phyloP scores from a whole-genome alignment of 352 stramenopile genomes.

The Globisporangium spiculum region DNA sequence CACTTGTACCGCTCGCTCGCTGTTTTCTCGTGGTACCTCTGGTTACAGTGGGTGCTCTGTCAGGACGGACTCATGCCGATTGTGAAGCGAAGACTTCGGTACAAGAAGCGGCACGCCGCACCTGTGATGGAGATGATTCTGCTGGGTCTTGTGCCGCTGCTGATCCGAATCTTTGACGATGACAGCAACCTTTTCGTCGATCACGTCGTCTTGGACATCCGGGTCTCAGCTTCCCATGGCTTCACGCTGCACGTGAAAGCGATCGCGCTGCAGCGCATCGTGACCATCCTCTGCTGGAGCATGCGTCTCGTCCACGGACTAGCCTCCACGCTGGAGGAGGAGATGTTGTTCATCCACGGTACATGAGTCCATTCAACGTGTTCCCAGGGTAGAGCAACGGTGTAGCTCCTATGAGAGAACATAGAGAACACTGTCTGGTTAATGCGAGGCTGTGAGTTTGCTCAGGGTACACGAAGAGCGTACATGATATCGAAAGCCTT shows the following conservation, averaged over 20 bases:
- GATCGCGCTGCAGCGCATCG: neutral
- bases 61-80: neutral
- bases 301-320: neutral
- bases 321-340: neutral
- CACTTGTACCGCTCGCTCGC: neutral
- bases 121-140: neutral
- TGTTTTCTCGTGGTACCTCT: neutral
- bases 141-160: conserved; percentile 2
- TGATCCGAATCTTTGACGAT: neutral
- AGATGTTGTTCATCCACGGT: conserved; percentile 7
- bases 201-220: neutral
- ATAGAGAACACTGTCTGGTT: neutral
- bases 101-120: neutral
- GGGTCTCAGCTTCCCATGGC: neutral
- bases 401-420: neutral
- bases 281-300: conserved; percentile 4
- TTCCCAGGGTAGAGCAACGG: neutral
- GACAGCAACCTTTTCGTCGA: neutral
- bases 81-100: neutral
- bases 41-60: conserved; percentile 3
- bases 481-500: neutral
- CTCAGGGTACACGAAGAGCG: neutral
- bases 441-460: neutral
- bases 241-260: conserved; percentile 1
- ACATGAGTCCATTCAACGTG: conserved; percentile 1